Base-by-base conservation (phyloP, 805 yeast genomes). In the Metschnikowia drakensbergensis region DNA sequence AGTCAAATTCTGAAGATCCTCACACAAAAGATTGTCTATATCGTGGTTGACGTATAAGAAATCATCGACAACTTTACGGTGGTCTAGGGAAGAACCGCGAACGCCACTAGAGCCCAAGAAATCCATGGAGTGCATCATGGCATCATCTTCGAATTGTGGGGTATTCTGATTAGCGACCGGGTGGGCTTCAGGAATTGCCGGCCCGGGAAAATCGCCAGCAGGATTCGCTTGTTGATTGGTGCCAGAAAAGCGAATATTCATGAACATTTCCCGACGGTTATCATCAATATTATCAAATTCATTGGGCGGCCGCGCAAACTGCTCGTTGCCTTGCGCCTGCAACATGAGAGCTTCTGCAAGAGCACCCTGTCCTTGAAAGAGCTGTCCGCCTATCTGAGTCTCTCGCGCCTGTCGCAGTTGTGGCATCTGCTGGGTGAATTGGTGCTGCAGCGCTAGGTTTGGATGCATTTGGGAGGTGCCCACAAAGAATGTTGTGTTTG, bases 1-100 rank as follows among this genome's bases (percentile, higher is more conserved):
- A 27, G 66, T 56, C 10, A 72, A 52, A 45, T 58, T 67, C 29
- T 72, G 75, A 53, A 66, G 70, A 50, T 72, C 76, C 40, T 72
- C 76, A 50, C 63, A 33, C 37, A 33, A 27, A 27, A 42, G 32
- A 33, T 34, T 42, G 31, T 42, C 45, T 17, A 42, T 42, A 31
- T 34, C 36, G 5, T 31, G 11, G 9, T 35, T 31, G 36, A 40
- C 22, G 22, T 25, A 9, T 5, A 40, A n/a, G 27, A 23, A 40
- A 23, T 25, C 10, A 11, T 11, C 30, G 11, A 23, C 23, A 13
- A 11, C 43, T 32, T 40, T n/a, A 13, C 29, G 11, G 29, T 29
- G 31, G 28, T 22, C 43, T 28, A 37, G 23, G 11, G 23, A 28
- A 29, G 43, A 5, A 36, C 22, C 31, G 42, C 34, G 28, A 13